Base-by-base conservation (phyloP, 1,284 basidiomycete genomes). In the Trametes sp. region DNA sequence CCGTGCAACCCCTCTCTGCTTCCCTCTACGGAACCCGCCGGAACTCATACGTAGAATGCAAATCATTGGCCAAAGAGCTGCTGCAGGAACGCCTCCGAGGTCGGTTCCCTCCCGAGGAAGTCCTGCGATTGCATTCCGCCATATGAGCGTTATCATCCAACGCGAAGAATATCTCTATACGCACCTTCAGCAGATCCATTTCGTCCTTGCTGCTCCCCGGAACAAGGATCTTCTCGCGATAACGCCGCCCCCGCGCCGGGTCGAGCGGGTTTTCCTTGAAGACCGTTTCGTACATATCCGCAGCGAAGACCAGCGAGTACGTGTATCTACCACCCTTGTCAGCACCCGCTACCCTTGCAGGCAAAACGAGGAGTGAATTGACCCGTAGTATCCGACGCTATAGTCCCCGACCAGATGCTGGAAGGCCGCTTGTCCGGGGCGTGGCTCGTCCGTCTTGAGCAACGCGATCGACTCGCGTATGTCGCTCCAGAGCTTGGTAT, bases 301-400 rank as follows among this genome's bases (percentile, higher is more conserved):
- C 83, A 1, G 90, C 89, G 74, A 91, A 92, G 28, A 92, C 90
- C 21, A 89, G 80, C 11, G 87, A 90, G 68, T 89, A 92, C 2
- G 82, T 87, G 74, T 90, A 59, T 4, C 57, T 59, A 14, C n/a
- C 33, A 23, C 8, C 28, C 14, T 4, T 26, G 16, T 42, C 29
- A 52, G 16, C 19, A 16, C 6, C 6, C 19, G 5, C 21, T 11
- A 8, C 26, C 14, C 24, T 2, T 13, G 33, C 9, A 6, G 2
- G 1, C n/a, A 4, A 21, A 26, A n/a, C 14, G 14, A 4, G 11
- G 7, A 21, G 0, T 16, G 1, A 2, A 13, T 50, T 10, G 5
- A 88, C 81, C 89, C 90, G 70, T 94, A 94, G 73, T 93, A 93
- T 11, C 92, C 90, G 19, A 89, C 90, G 68, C 92, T 90, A 67